Evolutionary conservation across 2,329 filamentous ascomycete species (phyloP), one percentile per base, ranked within the genome.

Genomic region (Fusarium multiceps): DNA sequence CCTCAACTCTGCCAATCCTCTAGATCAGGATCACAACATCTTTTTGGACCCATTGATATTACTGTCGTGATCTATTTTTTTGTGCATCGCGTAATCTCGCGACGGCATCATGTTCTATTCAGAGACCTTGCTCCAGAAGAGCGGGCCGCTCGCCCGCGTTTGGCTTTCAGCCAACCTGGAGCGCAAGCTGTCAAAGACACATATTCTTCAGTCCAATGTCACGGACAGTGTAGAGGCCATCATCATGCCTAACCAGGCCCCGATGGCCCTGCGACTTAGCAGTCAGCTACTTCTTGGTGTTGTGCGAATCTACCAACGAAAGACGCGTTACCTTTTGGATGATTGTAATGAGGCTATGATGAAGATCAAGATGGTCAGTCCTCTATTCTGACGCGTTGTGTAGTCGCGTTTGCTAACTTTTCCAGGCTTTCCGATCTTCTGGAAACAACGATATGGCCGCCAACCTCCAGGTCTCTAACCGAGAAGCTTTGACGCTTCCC

Each of bases 101-200:
- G 66, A 66, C 72, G 71, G 59, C 82, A 83, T 78, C 79, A 99
- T 99, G 96, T 99, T 99, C 83, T 98, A 98, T 82, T 97, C 96
- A 56, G 94, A 97, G 85, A 94, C 93, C 58, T 89, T 99, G 63
- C 89, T 99, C 76, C 94, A 94, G 80, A 97, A 97, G 90, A 97
- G 93, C 75, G 96, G 96, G 85, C 95, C 96, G 77, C 84, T 99
- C 86, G 96, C 96, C 82, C 93, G 94, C 78, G 94, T 98, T 83
- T 99, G 96, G 96, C 89, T 98, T 67, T 97, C 96, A 32, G 94
- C 96, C 84, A 99, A 98, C 82, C 87, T 98, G 71, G 96, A 98
- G 88, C 94, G 95, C 86, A 99, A 98, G 84, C 90, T 99, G 65
- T 97, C 94, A 74, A 99, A 99, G 83, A 94, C 93, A 69, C 94